Conservation (phyloP, 345 rosid genomes). For the Turnera subulata region DNA sequence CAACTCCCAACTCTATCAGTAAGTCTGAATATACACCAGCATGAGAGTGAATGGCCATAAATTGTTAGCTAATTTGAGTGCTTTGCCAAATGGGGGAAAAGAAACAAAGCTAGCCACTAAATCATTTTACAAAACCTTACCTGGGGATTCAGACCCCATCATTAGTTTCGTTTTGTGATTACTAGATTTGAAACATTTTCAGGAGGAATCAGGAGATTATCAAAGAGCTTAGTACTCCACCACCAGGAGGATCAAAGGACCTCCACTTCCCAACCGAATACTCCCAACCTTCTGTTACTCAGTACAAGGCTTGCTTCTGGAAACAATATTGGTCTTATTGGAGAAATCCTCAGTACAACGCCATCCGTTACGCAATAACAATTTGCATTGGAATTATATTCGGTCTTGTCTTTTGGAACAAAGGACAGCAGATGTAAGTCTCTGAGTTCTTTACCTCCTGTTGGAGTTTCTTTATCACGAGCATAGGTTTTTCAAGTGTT, state of each 20-base stretch:
- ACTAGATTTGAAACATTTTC: background rate
- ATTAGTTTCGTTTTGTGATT: background rate
- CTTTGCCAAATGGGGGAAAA: too few species aligned
- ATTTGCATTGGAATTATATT: conserved; percentile 16
- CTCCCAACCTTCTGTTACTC: conserved; percentile 19
- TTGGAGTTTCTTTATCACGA: too few species aligned
- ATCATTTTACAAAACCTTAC: too few species aligned
- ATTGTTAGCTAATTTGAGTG: background rate
- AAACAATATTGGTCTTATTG: conserved; percentile 29
- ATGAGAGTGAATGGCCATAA: too few species aligned
- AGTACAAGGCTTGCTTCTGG: conserved; percentile 29
- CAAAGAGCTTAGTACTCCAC: conserved; percentile 22
- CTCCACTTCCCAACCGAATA: conserved; percentile 23
- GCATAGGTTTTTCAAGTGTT: too few species aligned
- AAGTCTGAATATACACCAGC: conserved; percentile 20
- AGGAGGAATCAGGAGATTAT: conserved; percentile 29
- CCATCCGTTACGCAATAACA: conserved; percentile 23
- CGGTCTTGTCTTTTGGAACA: conserved; percentile 29
- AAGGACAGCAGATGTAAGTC: conserved; percentile 26
- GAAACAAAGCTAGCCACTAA: too few species aligned
- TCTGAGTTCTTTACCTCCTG: background rate
- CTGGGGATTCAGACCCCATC: too few species aligned
- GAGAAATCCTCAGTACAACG: conserved; percentile 30
- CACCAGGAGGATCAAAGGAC: conserved; percentile 22
- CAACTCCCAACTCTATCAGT: conserved; percentile 67